phyloP scores from a whole-genome alignment of 768 basidiomycete genomes.

The Porpolomopsis calyptriformis region DNA sequence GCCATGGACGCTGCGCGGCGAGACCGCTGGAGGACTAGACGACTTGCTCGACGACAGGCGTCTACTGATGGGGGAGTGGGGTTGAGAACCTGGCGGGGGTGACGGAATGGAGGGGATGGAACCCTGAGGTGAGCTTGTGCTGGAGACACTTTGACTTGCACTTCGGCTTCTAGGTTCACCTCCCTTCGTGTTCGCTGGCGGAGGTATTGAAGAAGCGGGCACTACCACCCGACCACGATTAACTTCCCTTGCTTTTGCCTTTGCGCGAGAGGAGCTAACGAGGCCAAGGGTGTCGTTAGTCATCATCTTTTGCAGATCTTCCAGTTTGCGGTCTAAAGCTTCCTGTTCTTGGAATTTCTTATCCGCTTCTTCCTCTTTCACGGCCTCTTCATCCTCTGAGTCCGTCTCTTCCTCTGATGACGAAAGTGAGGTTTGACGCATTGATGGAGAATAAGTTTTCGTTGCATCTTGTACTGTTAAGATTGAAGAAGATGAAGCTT shows the following conservation, averaged over 20 bases:
- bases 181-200: conserved; percentile 25
- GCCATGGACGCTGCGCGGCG: conserved; percentile 44
- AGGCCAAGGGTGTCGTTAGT: conserved; percentile 66
- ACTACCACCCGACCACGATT: conserved; percentile 34
- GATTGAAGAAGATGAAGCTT: conserved; percentile 58
- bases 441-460: conserved; percentile 23
- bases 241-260: conserved; percentile 30
- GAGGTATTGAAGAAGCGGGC: conserved; percentile 24
- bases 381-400: conserved; percentile 51
- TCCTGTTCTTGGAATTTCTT: conserved; percentile 58
- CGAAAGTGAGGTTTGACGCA: conserved; percentile 38
- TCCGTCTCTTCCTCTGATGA: conserved; percentile 43
- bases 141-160: conserved; percentile 64
- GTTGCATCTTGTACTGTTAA: conserved; percentile 53
- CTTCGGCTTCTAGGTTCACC: conserved; percentile 40
- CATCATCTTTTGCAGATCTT: conserved; percentile 60
- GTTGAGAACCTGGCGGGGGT: conserved; percentile 47
- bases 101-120: conserved; percentile 80
- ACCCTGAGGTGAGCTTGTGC: conserved; percentile 60
- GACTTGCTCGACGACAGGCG: conserved; percentile 47
- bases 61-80: conserved; percentile 40
- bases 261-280: conserved; percentile 33
- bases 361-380: conserved; percentile 62
- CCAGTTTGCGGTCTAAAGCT: conserved; percentile 53
- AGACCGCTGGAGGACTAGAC: conserved; percentile 49